Evolutionary conservation across 208 protist species (phyloP).

Genomic region (Eutreptiella sp.): DNA sequence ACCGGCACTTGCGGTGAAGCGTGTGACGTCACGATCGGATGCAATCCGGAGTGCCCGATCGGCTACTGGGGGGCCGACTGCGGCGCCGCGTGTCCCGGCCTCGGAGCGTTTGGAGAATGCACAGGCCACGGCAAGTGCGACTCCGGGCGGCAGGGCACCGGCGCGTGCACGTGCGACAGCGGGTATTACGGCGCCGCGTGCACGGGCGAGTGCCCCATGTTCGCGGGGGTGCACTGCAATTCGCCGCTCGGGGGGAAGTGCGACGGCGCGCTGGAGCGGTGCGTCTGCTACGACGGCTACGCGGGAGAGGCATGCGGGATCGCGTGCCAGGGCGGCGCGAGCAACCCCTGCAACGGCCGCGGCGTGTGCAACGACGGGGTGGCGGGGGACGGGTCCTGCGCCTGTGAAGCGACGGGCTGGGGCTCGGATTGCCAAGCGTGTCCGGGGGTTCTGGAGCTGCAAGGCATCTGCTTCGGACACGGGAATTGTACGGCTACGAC

Average conservation of each 20-base stretch:
- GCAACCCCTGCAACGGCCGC: neutral
- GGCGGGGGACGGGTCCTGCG: neutral
- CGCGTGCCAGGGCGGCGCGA: neutral
- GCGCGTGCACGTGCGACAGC: constrained; percentile 20
- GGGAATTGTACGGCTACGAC: constrained; percentile 1
- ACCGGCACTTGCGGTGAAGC: neutral
- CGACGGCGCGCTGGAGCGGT: too few relatives aligned
- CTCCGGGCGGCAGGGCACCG: constrained; percentile 7
- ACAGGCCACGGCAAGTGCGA: constrained; percentile 1
- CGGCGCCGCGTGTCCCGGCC: constrained; percentile 7
- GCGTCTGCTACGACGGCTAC: neutral
- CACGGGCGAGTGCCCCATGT: constrained; percentile 1
- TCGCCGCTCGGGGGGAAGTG: too few relatives aligned
- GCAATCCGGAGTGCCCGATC: constrained; percentile 1
- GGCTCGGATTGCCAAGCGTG: too few relatives aligned
- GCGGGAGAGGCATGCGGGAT: neutral
- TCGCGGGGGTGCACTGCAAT: neutral
- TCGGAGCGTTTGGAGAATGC: neutral
- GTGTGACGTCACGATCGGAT: constrained; percentile 24
- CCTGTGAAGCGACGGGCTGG: neutral
- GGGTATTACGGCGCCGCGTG: constrained; percentile 19
- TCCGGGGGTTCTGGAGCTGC: too few relatives aligned
- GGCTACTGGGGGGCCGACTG: constrained; percentile 20
- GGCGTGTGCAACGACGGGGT: neutral
- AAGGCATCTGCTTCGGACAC: constrained; percentile 2